Base-by-base conservation (phyloP, 768 basidiomycete genomes). In the Leccinum uliginosum region DNA sequence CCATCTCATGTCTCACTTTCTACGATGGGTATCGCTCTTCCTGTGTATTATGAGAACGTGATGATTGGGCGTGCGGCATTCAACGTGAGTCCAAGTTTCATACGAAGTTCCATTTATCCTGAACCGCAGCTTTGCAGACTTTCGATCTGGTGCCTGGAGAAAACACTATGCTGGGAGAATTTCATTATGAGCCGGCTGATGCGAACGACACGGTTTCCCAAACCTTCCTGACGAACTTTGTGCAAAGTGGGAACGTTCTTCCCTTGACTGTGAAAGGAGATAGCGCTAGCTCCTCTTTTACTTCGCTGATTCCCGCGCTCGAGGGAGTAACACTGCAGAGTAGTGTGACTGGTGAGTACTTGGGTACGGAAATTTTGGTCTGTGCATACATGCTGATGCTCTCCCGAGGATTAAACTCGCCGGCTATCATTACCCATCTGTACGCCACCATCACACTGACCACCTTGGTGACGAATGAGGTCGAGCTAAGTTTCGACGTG, bases 1-100 rank as follows among this genome's bases (percentile, higher is more conserved):
- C 87, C 86, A 7, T 87, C 86, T 6, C 86, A 87, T 62, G 68
- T 89, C 32, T 83, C 84, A 4, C 73, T 90, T 30, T 68, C 77
- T 53, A 87, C 86, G 10, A 76, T 78, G 54, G 75, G 78, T 47
- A 74, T 87, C 23, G 71, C 83, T 6, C 76, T 91, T 35, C 80
- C 83, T 0, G 85, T 84, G 5, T 70, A 78, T 52, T 87, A 79
- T 66, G 68, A 84, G 44, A 78, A 79, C 15, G 76, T 80, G 23
- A 72, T 72, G 65, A 76, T 90, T 43, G 86, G 87, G 12, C 78
- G 78, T 15, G 83, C 85, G 0, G 81, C 73, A 10, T 83, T 87
- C 38, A 65, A 76, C 57, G 85, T 87, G 64, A 67, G 82, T 65
- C 40, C 7, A 48, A 1, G 11, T 48, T 7, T 27, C 30, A 29